Base-by-base conservation (phyloP, 2,329 filamentous ascomycete genomes). In the Hymenoscyphus repandus region DNA sequence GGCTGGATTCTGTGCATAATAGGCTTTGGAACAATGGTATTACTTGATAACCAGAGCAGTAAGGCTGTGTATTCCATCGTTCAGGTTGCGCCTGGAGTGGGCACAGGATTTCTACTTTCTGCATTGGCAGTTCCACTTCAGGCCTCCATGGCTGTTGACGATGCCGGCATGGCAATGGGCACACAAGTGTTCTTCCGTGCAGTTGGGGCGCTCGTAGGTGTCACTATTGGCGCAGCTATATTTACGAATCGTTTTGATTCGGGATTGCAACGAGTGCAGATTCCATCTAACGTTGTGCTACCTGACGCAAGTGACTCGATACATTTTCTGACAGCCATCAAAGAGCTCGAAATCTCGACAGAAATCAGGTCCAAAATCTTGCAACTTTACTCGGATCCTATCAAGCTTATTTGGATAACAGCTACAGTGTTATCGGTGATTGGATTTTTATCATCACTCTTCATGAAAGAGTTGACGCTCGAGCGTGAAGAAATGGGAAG, bases 181-280 rank as follows among this genome's bases (percentile, higher is more conserved):
- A 77, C 86, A 70, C 84, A 83, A 66, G 78, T 75, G 50, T 86
- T 88, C 70, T 75, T 83, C 62, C 77, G 80, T n/a, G 74, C 76
- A 2, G 74, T 85, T 15, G 83, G 83, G 0, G 80, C 85, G 60
- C 72, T 77, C 0, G 66, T 85, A 6, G 83, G 83, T 18, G 78
- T 86, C 3, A 80, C 83, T 2, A 72, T 85, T 41, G 79, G 80
- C 4, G 82, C 83, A 9, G 79, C 82, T 36, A 74, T 85, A 50
- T 86, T 87, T 68, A 11, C 31, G 11, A 47, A 47, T 12, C 31
- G 37, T 2, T 37, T 38, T n/a, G 33, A 20, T 27, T 4, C 22
- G 22, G 22, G 22, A 27, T 27, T 27, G 22, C 22, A 27, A 7
- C 22, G 22, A 27, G 22, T 27, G 4, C 22, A 27, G 4, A 27